phyloP scores from a whole-genome alignment of 345 rosid species.

The Eucalyptus caleyi region DNA sequence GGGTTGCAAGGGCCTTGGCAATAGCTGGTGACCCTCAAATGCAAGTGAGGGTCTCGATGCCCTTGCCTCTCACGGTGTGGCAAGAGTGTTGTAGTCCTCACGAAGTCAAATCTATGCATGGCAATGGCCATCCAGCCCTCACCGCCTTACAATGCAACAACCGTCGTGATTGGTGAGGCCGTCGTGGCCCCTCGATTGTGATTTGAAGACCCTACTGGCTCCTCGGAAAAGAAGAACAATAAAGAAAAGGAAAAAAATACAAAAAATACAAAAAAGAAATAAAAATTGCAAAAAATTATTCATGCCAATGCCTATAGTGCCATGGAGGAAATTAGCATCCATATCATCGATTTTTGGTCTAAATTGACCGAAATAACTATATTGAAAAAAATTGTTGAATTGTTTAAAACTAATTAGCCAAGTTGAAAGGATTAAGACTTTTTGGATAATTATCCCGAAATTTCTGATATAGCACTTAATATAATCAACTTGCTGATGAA shows the following conservation, averaged over 20 bases:
- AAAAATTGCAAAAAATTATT: too few relatives aligned
- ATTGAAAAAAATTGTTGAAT: too few relatives aligned
- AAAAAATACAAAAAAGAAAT: too few relatives aligned
- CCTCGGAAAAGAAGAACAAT: background rate
- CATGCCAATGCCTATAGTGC: background rate
- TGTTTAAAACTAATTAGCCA: background rate
- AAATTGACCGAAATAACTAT: fast-evolving
- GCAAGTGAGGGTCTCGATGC: background rate
- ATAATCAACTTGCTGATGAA: background rate
- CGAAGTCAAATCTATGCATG: background rate
- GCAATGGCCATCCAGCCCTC: background rate
- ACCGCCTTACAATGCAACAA: fast-evolving
- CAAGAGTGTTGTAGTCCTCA: too few relatives aligned
- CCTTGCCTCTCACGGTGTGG: background rate
- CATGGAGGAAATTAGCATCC: too few relatives aligned
- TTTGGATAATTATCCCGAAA: too few relatives aligned
- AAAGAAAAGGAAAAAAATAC: too few relatives aligned
- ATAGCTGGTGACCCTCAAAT: background rate
- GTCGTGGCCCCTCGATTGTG: background rate
- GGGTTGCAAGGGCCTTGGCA: background rate
- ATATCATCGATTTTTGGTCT: fast-evolving
- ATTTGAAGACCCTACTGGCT: background rate
- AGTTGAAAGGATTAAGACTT: too few relatives aligned
- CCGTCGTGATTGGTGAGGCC: background rate
- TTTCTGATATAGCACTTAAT: background rate